Conservation (phyloP, 352 stramenopile species). For the Pelagophyceae sp. region DNA sequence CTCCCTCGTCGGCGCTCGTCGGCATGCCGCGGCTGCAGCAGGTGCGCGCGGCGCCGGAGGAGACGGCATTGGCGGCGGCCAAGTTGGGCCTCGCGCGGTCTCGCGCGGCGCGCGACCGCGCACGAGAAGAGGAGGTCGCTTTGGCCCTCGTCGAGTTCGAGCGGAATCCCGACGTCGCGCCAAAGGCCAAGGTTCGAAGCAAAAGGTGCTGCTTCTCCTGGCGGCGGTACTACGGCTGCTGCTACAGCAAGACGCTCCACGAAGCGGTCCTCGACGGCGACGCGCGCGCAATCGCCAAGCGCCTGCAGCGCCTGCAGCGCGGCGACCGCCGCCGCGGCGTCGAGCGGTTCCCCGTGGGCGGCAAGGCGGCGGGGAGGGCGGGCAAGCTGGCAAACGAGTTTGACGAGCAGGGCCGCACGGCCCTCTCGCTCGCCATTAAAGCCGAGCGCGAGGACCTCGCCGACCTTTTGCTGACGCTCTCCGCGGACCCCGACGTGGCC, state of each 20-base stretch:
- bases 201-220: background rate
- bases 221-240: conserved; percentile 11
- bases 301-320: background rate
- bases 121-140: no score
- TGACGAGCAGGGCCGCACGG: background rate
- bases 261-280: conserved; percentile 16
- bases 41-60: no score
- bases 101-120: no score
- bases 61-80: no score
- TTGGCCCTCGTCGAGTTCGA: no score
- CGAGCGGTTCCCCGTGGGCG: background rate
- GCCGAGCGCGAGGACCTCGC: conserved; percentile 3
- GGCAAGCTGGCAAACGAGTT: background rate
- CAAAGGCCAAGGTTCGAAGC: no score
- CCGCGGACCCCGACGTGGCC: background rate
- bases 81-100: no score
- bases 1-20: no score
- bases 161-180: no score
- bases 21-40: no score
- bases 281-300: background rate
- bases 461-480: background rate
- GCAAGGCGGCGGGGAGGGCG: background rate
- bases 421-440: conserved; percentile 10
- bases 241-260: conserved; percentile 7
- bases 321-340: background rate